Percentiles rank a stretch among this genome's conserved stretches.
Conservation (phyloP, 345 rosid species). For the Aquilaria yunnanensis region DNA sequence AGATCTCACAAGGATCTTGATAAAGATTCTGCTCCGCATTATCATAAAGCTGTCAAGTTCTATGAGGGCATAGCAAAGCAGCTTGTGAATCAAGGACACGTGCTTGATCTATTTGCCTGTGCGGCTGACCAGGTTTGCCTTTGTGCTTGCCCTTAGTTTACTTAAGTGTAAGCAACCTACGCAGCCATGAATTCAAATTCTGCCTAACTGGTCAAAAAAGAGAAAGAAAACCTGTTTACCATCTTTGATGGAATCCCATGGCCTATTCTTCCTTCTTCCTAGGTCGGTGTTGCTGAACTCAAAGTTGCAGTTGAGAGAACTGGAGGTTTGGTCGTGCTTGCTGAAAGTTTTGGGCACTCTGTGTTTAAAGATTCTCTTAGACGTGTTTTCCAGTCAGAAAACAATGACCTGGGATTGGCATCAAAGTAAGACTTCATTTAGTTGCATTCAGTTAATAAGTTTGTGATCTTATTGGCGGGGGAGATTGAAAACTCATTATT, state of each 20-base stretch:
- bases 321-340: constrained; percentile 95
- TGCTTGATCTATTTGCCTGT: constrained; percentile 93
- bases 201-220: too few species aligned
- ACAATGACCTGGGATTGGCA: constrained; percentile 74
- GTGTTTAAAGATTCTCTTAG: constrained; percentile 85
- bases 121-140: constrained; percentile 74
- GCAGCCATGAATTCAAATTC: too few species aligned
- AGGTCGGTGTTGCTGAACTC: constrained; percentile 96
- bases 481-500: not conserved
- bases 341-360: constrained; percentile 97
- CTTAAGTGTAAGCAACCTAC: too few species aligned
- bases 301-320: constrained; percentile 91
- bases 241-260: too few species aligned
- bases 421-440: constrained; percentile 62
- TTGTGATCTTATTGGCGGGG: not conserved
- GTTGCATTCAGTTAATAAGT: constrained; percentile 1
- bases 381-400: constrained; percentile 68
- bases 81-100: constrained; percentile 97
- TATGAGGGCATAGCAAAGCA: constrained; percentile 77
- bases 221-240: too few species aligned
- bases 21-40: constrained; percentile 76
- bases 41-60: constrained; percentile 75
- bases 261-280: not conserved
- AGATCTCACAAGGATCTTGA: constrained; percentile 95
- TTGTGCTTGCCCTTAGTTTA: too few species aligned